Evolutionary conservation across 345 rosid species (phyloP).

Genomic region (Pistacia atlantica): DNA sequence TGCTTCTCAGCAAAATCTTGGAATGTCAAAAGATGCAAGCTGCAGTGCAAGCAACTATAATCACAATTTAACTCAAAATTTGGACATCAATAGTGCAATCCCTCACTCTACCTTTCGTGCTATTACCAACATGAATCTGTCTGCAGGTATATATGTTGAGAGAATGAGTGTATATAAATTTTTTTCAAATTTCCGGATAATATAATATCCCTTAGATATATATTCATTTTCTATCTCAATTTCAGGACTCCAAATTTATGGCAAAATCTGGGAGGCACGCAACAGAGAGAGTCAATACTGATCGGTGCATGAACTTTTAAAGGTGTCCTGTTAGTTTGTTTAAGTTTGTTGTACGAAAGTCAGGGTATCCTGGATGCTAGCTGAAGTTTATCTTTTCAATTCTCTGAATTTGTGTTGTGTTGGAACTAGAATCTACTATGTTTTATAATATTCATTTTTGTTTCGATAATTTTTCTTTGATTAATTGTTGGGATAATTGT

Average conservation of each 20-base stretch:
- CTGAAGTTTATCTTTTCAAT: conserved; percentile 6
- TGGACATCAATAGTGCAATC: conserved; percentile 47
- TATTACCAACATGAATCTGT: conserved; percentile 35
- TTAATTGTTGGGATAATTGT: neutral
- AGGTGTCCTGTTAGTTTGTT: conserved; percentile 7
- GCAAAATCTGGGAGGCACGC: conserved; percentile 34
- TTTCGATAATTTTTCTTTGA: too few relatives aligned
- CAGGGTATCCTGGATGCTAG: conserved; percentile 9
- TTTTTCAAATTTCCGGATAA: neutral
- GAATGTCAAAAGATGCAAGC: conserved; percentile 34
- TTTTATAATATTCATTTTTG: neutral
- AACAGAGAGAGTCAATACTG: conserved; percentile 7
- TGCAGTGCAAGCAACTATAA: conserved; percentile 26
- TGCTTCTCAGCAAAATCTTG: conserved; percentile 39
- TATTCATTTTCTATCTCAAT: conserved; percentile 14
- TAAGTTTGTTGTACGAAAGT: neutral
- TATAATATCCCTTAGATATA: neutral
- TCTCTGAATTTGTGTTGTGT: neutral
- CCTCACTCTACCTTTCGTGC: conserved; percentile 41
- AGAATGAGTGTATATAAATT: neutral
- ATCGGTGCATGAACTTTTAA: conserved; percentile 10
- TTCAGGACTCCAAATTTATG: conserved; percentile 47
- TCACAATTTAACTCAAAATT: conserved; percentile 45
- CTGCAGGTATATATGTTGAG: conserved; percentile 30
- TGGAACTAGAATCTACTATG: neutral